These are phyloP conservation scores for Diplogelasinospora grovesii DNA, from an alignment of 495 filamentous ascomycete species.

Conservation along the genomic window DNA sequence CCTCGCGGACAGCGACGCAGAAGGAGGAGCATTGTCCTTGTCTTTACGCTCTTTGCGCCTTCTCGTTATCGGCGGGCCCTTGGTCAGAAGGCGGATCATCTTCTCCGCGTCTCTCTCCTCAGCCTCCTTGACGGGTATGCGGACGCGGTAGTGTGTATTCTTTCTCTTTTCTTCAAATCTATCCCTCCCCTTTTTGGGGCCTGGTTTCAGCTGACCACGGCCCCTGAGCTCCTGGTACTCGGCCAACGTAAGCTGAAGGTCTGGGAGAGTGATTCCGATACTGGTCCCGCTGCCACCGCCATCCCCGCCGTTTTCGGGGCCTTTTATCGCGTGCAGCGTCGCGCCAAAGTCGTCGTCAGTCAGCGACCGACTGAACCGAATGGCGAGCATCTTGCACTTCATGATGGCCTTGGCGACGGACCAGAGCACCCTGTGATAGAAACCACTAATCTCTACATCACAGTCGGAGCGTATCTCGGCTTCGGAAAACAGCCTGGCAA, in stretches of 20 bases:
- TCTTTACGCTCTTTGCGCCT: background rate
- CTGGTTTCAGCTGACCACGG: constrained; percentile 22
- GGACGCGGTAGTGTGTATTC: constrained; percentile 28
- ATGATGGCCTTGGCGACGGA: constrained; percentile 78
- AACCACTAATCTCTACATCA: constrained; percentile 63
- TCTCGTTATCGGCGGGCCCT: background rate
- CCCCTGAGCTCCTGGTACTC: constrained; percentile 27
- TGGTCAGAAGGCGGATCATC: constrained; percentile 23
- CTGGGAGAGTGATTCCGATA: constrained; percentile 45
- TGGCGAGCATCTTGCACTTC: constrained; percentile 66
- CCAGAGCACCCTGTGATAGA: constrained; percentile 71
- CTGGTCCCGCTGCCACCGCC: constrained; percentile 31
- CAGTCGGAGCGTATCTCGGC: constrained; percentile 40
- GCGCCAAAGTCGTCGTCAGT: constrained; percentile 46
- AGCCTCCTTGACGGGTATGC: constrained; percentile 31
- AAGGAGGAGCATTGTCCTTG: background rate
- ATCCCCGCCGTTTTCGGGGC: constrained; percentile 25
- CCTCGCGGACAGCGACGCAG: background rate
- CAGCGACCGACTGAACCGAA: constrained; percentile 37
- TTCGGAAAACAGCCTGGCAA: constrained; percentile 47
- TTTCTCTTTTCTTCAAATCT: constrained; percentile 18
- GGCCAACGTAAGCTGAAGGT: constrained; percentile 44
- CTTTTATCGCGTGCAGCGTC: constrained; percentile 33
- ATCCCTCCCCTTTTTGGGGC: constrained; percentile 14
- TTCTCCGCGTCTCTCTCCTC: constrained; percentile 26